phyloP scores from a whole-genome alignment of 1,284 basidiomycete species.

The Tilletia walkeri region DNA sequence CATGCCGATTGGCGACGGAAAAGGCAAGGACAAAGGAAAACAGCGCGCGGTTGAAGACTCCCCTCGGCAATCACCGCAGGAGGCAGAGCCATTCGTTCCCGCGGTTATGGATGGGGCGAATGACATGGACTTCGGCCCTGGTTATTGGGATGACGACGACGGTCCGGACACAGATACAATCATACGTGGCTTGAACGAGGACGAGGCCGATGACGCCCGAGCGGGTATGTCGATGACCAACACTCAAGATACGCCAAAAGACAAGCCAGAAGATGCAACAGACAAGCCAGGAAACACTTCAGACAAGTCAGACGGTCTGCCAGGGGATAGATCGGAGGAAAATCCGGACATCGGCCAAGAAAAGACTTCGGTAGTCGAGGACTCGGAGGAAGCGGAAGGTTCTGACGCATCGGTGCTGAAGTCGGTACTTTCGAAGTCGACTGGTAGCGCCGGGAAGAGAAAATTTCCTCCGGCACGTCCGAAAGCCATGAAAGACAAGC shows the following conservation, averaged over 20 bases:
- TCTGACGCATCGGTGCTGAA: not conserved
- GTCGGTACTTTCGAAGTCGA: not conserved
- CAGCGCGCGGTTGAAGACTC: no score
- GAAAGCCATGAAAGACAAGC: not conserved
- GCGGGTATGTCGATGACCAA: not conserved
- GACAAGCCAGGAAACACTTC: no score
- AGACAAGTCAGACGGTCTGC: no score
- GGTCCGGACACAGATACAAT: not conserved
- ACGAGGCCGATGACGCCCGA: not conserved
- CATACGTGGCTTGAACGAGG: not conserved
- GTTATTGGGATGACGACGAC: not conserved
- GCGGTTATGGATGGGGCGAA: no score
- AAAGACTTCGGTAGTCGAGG: not conserved
- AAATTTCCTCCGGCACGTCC: slow-evolving; percentile 1
- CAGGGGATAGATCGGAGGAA: not conserved
- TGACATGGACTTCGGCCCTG: not conserved
- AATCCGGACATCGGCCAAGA: not conserved
- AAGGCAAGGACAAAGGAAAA: no score
- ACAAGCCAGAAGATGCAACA: not conserved
- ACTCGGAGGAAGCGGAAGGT: not conserved
- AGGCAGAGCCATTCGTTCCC: no score
- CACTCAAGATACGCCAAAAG: no score
- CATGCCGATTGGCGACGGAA: no score
- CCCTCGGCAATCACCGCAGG: no score
- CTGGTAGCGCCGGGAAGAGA: not conserved